Evolutionary conservation across 208 protist genomes (phyloP).

Genomic region (Leishmania arabica): DNA sequence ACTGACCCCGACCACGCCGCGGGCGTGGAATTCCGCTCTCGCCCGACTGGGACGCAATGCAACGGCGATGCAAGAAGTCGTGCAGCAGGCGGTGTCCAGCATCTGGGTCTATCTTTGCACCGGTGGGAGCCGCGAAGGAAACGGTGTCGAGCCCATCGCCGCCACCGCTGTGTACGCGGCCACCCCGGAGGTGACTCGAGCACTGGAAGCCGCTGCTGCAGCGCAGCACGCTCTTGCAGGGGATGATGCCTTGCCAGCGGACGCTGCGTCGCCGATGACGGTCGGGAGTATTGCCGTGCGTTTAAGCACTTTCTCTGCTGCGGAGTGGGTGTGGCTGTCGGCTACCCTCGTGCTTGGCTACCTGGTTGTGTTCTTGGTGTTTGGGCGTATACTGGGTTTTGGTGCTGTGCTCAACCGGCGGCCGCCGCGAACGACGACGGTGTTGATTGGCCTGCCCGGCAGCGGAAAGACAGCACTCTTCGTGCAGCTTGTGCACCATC

Average conservation of each 20-base stretch:
- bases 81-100: constrained; percentile 8
- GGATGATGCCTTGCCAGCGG: not conserved
- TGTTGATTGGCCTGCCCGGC: constrained; percentile 67
- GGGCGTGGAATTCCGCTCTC: not conserved
- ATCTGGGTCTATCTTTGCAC: constrained; percentile 2
- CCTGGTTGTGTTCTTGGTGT: constrained; percentile 13
- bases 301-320: constrained; percentile 1
- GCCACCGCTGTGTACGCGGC: constrained; percentile 12
- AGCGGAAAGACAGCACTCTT: constrained; percentile 87
- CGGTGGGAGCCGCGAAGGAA: no score
- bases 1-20: not conserved
- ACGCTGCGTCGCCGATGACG: not conserved
- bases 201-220: constrained; percentile 10
- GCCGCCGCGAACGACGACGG: constrained; percentile 25
- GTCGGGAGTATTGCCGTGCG: not conserved
- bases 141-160: not conserved
- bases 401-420: not conserved
- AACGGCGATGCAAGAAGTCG: constrained; percentile 8
- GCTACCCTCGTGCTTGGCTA: constrained; percentile 23
- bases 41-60: constrained; percentile 2
- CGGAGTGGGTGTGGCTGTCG: constrained; percentile 21
- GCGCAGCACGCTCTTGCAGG: not conserved
- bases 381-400: constrained; percentile 20
- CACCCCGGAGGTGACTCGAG: constrained; percentile 23
- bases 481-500: constrained; percentile 46